These are phyloP conservation scores for Kodamaea fungicola DNA, from an alignment of 1,139 yeast species.

Conservation along the genomic window DNA sequence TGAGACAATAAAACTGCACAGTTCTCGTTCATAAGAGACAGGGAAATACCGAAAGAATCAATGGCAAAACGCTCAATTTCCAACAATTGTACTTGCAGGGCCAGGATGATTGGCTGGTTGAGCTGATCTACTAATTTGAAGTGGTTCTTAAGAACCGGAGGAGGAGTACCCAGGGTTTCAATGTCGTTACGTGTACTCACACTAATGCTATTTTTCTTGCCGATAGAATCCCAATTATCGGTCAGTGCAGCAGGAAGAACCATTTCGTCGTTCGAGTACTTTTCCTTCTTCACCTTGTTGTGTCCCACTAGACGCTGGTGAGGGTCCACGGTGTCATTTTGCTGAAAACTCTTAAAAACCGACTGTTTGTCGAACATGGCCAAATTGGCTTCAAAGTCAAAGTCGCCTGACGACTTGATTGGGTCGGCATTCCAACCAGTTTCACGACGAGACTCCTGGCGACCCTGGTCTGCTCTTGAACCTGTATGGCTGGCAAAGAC, in stretches of 20 bases:
- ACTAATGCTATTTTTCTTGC: slow-evolving; percentile 12
- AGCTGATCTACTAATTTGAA: slow-evolving; percentile 20
- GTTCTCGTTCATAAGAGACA: slow-evolving; percentile 57
- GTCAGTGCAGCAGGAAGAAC: slow-evolving; percentile 47
- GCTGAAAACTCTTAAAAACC: slow-evolving; percentile 74
- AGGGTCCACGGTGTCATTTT: slow-evolving; percentile 59
- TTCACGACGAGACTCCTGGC: neutral
- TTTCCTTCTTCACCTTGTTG: slow-evolving; percentile 49
- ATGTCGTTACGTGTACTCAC: slow-evolving; percentile 2
- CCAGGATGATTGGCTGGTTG: slow-evolving; percentile 39
- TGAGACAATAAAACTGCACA: slow-evolving; percentile 67
- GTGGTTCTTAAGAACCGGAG: slow-evolving; percentile 8
- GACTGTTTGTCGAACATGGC: slow-evolving; percentile 78
- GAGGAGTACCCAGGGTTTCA: slow-evolving; percentile 9
- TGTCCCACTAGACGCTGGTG: slow-evolving; percentile 70
- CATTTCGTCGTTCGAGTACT: slow-evolving; percentile 73
- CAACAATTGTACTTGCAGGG: slow-evolving; percentile 78
- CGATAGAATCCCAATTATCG: slow-evolving; percentile 58
- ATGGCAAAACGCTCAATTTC: slow-evolving; percentile 67
- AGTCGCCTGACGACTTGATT: slow-evolving; percentile 59
- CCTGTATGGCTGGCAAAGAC: slow-evolving; percentile 19
- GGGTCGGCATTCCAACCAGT: slow-evolving; percentile 1
- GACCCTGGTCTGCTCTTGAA: neutral
- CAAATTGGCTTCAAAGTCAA: slow-evolving; percentile 82
- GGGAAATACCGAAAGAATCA: slow-evolving; percentile 51